Percentiles rank a stretch among this genome's conserved stretches.
phyloP scores from a whole-genome alignment of 352 stramenopile species.

The Globisporangium cylindrosporum region DNA sequence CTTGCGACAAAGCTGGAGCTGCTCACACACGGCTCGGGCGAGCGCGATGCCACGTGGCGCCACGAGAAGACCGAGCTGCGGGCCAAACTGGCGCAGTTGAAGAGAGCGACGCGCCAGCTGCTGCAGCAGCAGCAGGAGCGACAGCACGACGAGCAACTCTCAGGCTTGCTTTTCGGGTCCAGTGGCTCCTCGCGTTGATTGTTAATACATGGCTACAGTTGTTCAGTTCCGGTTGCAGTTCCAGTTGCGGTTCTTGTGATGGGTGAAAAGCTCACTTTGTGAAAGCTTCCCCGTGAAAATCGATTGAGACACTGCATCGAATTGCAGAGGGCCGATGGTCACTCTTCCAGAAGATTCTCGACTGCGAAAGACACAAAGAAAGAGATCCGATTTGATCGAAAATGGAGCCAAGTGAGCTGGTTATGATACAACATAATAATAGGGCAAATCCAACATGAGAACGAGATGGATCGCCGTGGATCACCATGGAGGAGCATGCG shows the following conservation, averaged over 20 bases:
- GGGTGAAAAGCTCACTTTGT: not conserved
- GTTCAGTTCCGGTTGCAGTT: not conserved
- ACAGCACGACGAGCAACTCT: slow-evolving; percentile 20
- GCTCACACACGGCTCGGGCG: slow-evolving; percentile 1
- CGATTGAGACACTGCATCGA: slow-evolving; percentile 4
- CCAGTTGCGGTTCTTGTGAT: not conserved
- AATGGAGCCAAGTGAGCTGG: not conserved
- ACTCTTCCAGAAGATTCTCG: slow-evolving; percentile 20
- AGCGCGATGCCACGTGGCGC: slow-evolving; percentile 13
- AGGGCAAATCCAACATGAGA: not conserved
- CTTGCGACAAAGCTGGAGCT: slow-evolving; percentile 14
- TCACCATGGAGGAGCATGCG: not conserved
- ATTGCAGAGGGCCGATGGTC: not conserved
- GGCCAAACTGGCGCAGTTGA: slow-evolving; percentile 20
- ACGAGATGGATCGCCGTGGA: not conserved
- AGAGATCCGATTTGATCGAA: not conserved
- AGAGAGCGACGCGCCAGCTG: slow-evolving; percentile 23
- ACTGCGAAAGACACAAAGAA: slow-evolving; percentile 4
- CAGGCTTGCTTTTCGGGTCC: slow-evolving; percentile 16
- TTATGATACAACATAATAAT: not conserved
- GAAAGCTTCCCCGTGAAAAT: not conserved
- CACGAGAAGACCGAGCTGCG: slow-evolving; percentile 20
- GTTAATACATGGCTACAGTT: slow-evolving; percentile 12
- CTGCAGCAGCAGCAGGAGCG: slow-evolving; percentile 26
- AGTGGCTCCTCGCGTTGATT: not conserved